These are phyloP conservation scores for Aureobasidium lini DNA, from an alignment of 2,329 filamentous ascomycete genomes.

Conservation along the genomic window DNA sequence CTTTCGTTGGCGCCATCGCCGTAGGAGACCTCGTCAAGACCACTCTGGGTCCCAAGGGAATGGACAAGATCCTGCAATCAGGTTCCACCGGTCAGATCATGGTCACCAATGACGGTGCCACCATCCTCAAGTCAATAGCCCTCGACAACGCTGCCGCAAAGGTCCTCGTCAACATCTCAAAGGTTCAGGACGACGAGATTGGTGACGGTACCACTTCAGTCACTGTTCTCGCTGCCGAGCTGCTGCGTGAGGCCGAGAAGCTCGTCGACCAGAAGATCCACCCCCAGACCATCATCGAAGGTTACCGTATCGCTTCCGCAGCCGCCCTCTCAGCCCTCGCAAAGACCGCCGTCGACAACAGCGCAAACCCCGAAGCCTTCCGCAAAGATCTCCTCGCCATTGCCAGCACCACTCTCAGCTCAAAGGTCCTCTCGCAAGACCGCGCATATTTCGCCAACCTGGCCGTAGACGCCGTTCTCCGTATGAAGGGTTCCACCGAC, in stretches of 20 bases:
- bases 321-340: slow-evolving; percentile 81
- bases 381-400: slow-evolving; percentile 84
- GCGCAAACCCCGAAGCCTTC: slow-evolving; percentile 74
- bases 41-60: slow-evolving; percentile 92
- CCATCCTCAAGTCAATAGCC: slow-evolving; percentile 95
- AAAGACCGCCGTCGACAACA: slow-evolving; percentile 81
- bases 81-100: slow-evolving; percentile 94
- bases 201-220: slow-evolving; percentile 98
- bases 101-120: slow-evolving; percentile 98
- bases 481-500: slow-evolving; percentile 83
- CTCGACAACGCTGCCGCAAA: slow-evolving; percentile 98
- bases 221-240: slow-evolving; percentile 86
- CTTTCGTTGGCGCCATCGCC: slow-evolving; percentile 95
- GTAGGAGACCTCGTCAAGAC: slow-evolving; percentile 97
- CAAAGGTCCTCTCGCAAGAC: slow-evolving; percentile 93
- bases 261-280: slow-evolving; percentile 98
- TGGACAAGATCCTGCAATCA: slow-evolving; percentile 97
- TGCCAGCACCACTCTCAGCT: slow-evolving; percentile 90
- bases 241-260: slow-evolving; percentile 93
- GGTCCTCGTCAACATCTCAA: slow-evolving; percentile 97
- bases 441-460: slow-evolving; percentile 84
- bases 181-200: slow-evolving; percentile 98
- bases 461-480: slow-evolving; percentile 82
- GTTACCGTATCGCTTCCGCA: slow-evolving; percentile 91
- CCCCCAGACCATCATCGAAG: slow-evolving; percentile 98